These are phyloP conservation scores for Backusella liffmaniae DNA, from an alignment of 192 early-diverging fungal species.

Conservation along the genomic window DNA sequence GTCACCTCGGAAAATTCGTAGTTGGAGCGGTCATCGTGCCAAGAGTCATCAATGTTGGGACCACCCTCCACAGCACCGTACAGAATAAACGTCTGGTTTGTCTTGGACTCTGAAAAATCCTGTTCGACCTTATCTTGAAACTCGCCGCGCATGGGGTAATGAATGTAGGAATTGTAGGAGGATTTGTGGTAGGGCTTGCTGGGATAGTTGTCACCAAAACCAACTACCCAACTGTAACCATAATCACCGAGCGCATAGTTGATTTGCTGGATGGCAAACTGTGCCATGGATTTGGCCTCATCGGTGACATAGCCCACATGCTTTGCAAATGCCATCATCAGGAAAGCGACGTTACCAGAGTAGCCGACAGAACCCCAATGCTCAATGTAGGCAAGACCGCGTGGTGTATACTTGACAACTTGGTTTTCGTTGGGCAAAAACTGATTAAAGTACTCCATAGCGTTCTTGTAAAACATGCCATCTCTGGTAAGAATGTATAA, in stretches of 20 bases:
- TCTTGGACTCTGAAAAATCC: slow-evolving; percentile 44
- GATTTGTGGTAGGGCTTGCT: slow-evolving; percentile 51
- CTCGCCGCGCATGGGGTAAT: slow-evolving; percentile 51
- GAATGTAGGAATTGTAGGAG: slow-evolving; percentile 53
- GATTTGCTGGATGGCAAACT: slow-evolving; percentile 49
- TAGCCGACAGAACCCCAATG: slow-evolving; percentile 54
- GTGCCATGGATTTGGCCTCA: slow-evolving; percentile 23
- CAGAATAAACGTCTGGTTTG: slow-evolving; percentile 45
- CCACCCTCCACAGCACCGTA: slow-evolving; percentile 61
- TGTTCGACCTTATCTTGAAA: slow-evolving; percentile 42
- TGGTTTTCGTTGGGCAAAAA: slow-evolving; percentile 37
- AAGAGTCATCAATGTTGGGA: slow-evolving; percentile 53
- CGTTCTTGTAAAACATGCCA: slow-evolving; percentile 32
- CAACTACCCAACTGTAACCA: slow-evolving; percentile 50
- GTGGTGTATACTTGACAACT: slow-evolving; percentile 44
- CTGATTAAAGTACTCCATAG: slow-evolving; percentile 32
- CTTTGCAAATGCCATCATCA: slow-evolving; percentile 46
- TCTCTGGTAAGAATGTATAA: slow-evolving; percentile 45
- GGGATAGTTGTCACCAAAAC: slow-evolving; percentile 54
- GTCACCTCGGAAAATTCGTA: slow-evolving; percentile 56
- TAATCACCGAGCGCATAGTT: slow-evolving; percentile 55
- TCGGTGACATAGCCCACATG: slow-evolving; percentile 17
- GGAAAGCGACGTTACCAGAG: slow-evolving; percentile 43
- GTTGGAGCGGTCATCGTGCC: slow-evolving; percentile 45
- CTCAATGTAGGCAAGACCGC: slow-evolving; percentile 45